Evolutionary conservation across 2,329 filamentous ascomycete species (phyloP).

Genomic region (Phoma sp.): DNA sequence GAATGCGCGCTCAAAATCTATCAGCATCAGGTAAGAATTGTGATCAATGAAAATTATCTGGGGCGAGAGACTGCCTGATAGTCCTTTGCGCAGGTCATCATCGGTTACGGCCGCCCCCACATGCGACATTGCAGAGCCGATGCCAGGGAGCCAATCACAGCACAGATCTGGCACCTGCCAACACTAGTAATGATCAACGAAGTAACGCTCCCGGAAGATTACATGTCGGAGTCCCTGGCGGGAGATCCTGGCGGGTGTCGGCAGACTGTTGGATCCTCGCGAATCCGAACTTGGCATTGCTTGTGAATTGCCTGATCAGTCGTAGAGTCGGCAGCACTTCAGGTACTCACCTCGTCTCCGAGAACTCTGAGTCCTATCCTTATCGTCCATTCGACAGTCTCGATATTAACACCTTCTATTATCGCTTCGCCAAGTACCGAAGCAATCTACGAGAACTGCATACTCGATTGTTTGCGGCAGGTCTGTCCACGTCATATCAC

Average conservation of each 20-base stretch:
- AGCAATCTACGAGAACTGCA: conserved; percentile 5
- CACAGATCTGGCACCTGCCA: conserved; percentile 1
- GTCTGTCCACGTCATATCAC: conserved; percentile 9
- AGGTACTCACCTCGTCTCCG: conserved; percentile 2
- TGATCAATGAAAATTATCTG: background rate
- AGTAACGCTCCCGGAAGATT: background rate
- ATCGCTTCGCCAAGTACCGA: conserved; percentile 10
- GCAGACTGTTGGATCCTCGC: conserved; percentile 9
- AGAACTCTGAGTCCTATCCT: background rate
- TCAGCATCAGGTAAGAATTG: conserved; percentile 11
- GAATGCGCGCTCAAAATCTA: conserved; percentile 16
- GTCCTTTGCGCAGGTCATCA: conserved; percentile 4
- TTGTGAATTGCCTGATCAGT: conserved; percentile 14
- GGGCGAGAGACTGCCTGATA: background rate
- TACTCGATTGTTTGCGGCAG: conserved; percentile 17
- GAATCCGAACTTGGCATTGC: conserved; percentile 16
- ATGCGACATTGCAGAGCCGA: conserved; percentile 5
- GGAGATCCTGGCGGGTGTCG: too few species aligned
- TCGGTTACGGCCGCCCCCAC: conserved; percentile 4
- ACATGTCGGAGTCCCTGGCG: background rate
- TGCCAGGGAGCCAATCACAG: conserved; percentile 9
- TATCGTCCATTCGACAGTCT: conserved; percentile 1
- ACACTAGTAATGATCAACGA: conserved; percentile 9
- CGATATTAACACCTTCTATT: conserved; percentile 9
- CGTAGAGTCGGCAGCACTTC: conserved; percentile 6